Conservation (phyloP, 345 rosid species). For the Combretum micranthum region DNA sequence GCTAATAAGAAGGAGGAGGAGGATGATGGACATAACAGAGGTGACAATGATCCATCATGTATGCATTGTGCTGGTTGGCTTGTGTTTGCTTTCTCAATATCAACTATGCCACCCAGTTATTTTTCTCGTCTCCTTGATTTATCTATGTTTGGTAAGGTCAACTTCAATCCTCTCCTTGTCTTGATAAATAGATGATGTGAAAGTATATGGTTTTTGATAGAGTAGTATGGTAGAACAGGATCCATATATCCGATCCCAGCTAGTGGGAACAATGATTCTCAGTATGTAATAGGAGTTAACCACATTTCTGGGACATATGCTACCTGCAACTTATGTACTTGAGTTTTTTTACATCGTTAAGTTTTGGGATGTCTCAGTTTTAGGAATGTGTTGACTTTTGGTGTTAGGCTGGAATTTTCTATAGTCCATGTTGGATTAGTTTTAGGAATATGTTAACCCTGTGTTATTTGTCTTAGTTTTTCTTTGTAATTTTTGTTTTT, state of each 20-base stretch:
- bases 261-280: too few species aligned
- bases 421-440: background rate
- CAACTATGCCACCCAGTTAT: conserved; percentile 43
- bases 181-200: too few species aligned
- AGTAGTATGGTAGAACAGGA: too few species aligned
- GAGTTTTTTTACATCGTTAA: too few species aligned
- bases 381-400: too few species aligned
- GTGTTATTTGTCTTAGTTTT: background rate
- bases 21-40: conserved; percentile 34
- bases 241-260: too few species aligned
- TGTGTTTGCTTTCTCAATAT: conserved; percentile 61
- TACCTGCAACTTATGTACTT: too few species aligned
- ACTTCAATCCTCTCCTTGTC: background rate
- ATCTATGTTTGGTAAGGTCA: conserved; percentile 64
- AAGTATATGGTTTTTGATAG: background rate
- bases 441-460: background rate
- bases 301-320: too few species aligned
- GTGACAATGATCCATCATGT: conserved; percentile 66
- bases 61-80: conserved; percentile 45
- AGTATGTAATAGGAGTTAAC: too few species aligned
- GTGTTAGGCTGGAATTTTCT: background rate
- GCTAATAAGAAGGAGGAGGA: background rate
- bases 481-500: background rate
- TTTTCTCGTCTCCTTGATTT: conserved; percentile 50
- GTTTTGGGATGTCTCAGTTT: too few species aligned